phyloP scores from a whole-genome alignment of 2,329 filamentous ascomycete species.

The Sporothrix dimorphospora region DNA sequence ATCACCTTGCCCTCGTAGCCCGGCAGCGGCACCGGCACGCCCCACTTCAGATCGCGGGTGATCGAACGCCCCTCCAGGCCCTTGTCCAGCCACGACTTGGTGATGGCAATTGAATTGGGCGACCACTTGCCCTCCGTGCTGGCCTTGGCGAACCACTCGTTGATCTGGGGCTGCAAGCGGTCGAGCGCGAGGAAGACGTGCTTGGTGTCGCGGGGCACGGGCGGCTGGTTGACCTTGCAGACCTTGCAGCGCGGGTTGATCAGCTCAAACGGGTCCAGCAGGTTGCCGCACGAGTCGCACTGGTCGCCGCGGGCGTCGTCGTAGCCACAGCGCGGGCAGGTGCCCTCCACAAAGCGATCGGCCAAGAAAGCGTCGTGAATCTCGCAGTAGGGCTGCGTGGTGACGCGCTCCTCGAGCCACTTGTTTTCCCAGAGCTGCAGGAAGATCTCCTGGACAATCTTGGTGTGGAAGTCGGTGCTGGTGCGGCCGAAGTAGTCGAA shows the following conservation, averaged over 20 bases:
- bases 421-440: constrained; percentile 84
- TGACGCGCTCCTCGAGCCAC: constrained; percentile 83
- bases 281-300: constrained; percentile 65
- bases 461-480: constrained; percentile 83
- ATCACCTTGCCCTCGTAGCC: constrained; percentile 70
- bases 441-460: constrained; percentile 93
- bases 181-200: constrained; percentile 90
- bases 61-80: constrained; percentile 86
- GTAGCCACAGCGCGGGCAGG: constrained; percentile 73
- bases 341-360: constrained; percentile 81
- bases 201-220: constrained; percentile 79
- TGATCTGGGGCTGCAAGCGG: constrained; percentile 75
- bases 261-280: constrained; percentile 72
- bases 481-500: constrained; percentile 97
- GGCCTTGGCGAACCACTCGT: constrained; percentile 75
- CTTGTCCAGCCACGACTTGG: constrained; percentile 78
- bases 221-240: constrained; percentile 89
- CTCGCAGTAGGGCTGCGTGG: constrained; percentile 83
- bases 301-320: constrained; percentile 73
- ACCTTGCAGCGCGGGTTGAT: constrained; percentile 91
- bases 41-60: constrained; percentile 92
- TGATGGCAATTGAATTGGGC: constrained; percentile 74
- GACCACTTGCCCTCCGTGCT: constrained; percentile 77
- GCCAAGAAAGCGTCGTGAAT: constrained; percentile 73
- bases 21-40: constrained; percentile 60